Conservation (phyloP, 208 protist genomes). For the Strigomonas galati region DNA sequence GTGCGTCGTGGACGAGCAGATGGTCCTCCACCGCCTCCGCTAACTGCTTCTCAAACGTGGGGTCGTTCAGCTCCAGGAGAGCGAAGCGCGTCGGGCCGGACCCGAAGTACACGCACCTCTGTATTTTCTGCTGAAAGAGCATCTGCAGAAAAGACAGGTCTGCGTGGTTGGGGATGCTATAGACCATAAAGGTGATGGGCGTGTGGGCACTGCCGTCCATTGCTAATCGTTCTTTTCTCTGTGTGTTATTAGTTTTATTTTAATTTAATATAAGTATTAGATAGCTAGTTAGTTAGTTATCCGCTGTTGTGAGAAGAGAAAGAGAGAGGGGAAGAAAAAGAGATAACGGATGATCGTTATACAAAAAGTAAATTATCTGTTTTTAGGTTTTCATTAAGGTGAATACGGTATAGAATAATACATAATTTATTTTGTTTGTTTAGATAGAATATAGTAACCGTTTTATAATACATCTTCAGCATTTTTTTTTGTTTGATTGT, state of each 20-base stretch:
- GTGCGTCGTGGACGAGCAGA: neutral
- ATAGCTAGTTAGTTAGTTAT: too few relatives aligned
- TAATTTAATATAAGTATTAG: too few relatives aligned
- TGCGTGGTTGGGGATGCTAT: conserved; percentile 58
- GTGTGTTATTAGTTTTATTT: too few relatives aligned
- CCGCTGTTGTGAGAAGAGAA: too few relatives aligned
- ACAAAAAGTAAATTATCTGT: neutral
- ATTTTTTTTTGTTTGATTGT: too few relatives aligned
- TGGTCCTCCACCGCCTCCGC: conserved; percentile 13
- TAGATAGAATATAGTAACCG: too few relatives aligned
- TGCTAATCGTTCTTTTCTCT: conserved; percentile 7
- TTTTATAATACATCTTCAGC: too few relatives aligned
- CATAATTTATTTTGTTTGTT: too few relatives aligned
- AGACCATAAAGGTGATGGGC: conserved; percentile 52
- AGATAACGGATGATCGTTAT: neutral
- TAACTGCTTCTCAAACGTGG: conserved; percentile 22
- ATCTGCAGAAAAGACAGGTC: conserved; percentile 68
- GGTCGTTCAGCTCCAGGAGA: conserved; percentile 51
- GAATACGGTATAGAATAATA: neutral
- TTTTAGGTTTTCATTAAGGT: neutral
- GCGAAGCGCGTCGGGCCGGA: conserved; percentile 56
- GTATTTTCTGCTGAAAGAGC: conserved; percentile 47
- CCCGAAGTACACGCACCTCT: conserved; percentile 57
- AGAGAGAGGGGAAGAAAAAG: too few relatives aligned
- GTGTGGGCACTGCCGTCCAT: neutral